Evolutionary conservation across 2,329 filamentous ascomycete genomes (phyloP), one percentile per base, ranked within the genome.

Genomic region (Epichloe uncinata): DNA sequence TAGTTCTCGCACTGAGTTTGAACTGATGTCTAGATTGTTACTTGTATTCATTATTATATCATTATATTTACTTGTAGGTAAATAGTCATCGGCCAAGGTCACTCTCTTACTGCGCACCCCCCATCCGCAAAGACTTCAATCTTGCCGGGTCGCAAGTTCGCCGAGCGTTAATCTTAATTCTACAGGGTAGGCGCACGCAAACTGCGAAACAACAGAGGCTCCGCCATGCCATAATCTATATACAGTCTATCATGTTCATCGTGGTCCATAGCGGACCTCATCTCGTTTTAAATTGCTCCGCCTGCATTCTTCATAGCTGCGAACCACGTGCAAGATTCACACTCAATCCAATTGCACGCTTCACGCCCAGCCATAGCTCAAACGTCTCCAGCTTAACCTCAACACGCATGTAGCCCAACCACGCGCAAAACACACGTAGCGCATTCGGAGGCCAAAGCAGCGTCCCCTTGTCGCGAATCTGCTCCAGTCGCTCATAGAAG

Each of bases 311-410:
- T 50, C 51, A 50, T 47, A 64, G 49, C 48, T 54, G 54, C 50
- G 56, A 43, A 5, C 40, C 45, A 13, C 54, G 54, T 16, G 58
- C 58, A 56, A 66, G 58, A 51, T 60, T n/a, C 15, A 51, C 53
- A 49, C 56, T 57, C 22, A 66, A 38, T 4, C 69, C 69, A 13
- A 72, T 47, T 35, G 71, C 57, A 50, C 78, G 70, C 66, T 80
- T 79, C 5, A 76, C 54, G 30, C 66, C 66, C 35, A 84, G 63
- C 76, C 77, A 82, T 41, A 78, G 59, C 67, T 85, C 81, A 63
- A 83, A 84, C 6, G 69, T 69, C 56, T 78, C 76, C 34, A 85
- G 68, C 69, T 82, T 84, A 40, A 79, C 56, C 64, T 80, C 77
- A 4, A 85, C 78, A 34, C 79, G 69, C 43, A 80, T 61, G 56